phyloP scores from a whole-genome alignment of 305 asterid species.

The Fraxinus dipetala region DNA sequence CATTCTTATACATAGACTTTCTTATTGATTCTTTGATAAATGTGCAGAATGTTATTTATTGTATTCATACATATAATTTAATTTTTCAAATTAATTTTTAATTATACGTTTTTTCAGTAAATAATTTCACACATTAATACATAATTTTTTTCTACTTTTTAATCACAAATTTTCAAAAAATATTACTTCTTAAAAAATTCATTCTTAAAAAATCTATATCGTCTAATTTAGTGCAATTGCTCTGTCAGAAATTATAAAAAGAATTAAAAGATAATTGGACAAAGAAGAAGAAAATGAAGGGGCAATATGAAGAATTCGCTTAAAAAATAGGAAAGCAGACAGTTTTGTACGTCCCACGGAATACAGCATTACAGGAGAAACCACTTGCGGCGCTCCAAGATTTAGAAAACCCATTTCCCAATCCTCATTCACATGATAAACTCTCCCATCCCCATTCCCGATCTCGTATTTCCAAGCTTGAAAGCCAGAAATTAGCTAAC shows the following conservation, averaged over 20 bases:
- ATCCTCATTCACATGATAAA: background rate
- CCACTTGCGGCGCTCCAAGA: conserved; percentile 36
- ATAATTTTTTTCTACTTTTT: too few species aligned
- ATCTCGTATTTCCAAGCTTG: background rate
- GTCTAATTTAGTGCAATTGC: background rate
- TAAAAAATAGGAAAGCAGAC: conserved; percentile 17
- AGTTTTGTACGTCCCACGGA: background rate
- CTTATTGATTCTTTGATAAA: background rate
- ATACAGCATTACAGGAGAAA: conserved; percentile 26
- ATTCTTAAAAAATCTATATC: background rate
- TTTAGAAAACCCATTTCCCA: conserved; percentile 2
- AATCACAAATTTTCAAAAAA: background rate
- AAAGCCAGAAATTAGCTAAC: background rate
- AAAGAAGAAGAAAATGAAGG: background rate
- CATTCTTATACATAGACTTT: background rate
- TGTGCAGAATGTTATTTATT: background rate
- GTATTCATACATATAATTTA: background rate
- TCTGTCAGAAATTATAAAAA: too few species aligned
- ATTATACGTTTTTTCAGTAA: background rate
- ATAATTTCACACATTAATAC: background rate
- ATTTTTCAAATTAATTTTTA: too few species aligned
- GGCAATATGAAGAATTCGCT: background rate
- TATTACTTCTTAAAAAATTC: background rate
- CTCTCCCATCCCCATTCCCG: background rate
- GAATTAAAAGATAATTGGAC: background rate